phyloP scores from a whole-genome alignment of 169 alveolate genomes.

The Plasmodium reichenowi region DNA sequence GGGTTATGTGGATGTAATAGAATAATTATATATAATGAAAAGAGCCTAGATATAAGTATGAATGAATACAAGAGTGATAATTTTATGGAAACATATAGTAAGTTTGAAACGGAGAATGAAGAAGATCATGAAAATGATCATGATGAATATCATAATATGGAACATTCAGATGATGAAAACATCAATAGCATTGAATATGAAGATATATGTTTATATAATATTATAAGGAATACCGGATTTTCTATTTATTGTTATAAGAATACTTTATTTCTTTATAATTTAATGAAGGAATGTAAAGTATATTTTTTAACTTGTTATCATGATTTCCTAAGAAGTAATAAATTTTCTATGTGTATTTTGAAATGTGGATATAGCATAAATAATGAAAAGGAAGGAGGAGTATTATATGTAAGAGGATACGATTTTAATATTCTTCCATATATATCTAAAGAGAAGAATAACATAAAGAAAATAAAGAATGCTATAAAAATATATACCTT shows the following conservation, averaged over 20 bases:
- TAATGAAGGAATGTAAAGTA: constrained; percentile 32
- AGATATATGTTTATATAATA: constrained; percentile 66
- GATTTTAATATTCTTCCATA: constrained; percentile 62
- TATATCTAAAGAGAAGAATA: constrained; percentile 47
- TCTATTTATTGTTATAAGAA: constrained; percentile 39
- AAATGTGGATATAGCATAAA: constrained; percentile 9
- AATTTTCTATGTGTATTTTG: constrained; percentile 61
- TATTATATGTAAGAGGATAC: constrained; percentile 69
- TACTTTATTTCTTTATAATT: constrained; percentile 53
- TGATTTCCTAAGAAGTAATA: constrained; percentile 67
- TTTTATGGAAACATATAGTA: constrained; percentile 9
- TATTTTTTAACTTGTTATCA: constrained; percentile 64
- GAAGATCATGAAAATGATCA: constrained; percentile 8
- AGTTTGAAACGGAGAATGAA: constrained; percentile 19
- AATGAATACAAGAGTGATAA: constrained; percentile 38
- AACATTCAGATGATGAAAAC: constrained; percentile 30
- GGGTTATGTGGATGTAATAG: constrained; percentile 70
- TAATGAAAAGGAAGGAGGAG: constrained; percentile 31
- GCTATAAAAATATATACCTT: constrained; percentile 51
- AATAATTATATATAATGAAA: constrained; percentile 57
- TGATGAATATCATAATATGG: not conserved
- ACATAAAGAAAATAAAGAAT: constrained; percentile 50
- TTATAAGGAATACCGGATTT: constrained; percentile 31
- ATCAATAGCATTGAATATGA: constrained; percentile 52
- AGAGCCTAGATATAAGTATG: constrained; percentile 14